phyloP scores from a whole-genome alignment of 768 basidiomycete genomes.

The Amanita pallidorosea region DNA sequence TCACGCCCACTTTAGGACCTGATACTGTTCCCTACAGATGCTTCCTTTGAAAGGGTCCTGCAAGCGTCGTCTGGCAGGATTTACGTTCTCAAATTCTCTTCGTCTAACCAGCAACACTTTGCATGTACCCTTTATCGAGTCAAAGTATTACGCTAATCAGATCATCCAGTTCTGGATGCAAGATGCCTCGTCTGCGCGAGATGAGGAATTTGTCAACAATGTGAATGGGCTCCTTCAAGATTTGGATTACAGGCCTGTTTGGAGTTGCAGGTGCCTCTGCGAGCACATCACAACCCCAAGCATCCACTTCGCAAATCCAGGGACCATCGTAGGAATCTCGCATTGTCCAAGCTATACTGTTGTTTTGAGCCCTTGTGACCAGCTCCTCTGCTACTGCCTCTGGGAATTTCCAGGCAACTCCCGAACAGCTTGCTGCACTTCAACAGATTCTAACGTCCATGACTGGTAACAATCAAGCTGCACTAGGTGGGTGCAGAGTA shows the following conservation, averaged over 20 bases:
- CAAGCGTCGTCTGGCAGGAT: conserved; percentile 58
- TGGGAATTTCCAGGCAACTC: conserved; percentile 30
- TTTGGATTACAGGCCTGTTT: conserved; percentile 49
- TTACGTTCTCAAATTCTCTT: conserved; percentile 86
- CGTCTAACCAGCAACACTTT: conserved; percentile 83
- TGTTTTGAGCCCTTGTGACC: conserved; percentile 8
- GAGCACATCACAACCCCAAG: conserved; percentile 31
- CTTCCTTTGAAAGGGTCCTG: conserved; percentile 64
- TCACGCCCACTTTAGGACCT: conserved; percentile 45
- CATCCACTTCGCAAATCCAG: conserved; percentile 27
- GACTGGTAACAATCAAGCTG: conserved; percentile 23
- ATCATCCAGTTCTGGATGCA: conserved; percentile 76
- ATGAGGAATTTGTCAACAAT: conserved; percentile 64
- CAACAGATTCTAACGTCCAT: conserved; percentile 43
- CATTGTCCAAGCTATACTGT: background rate
- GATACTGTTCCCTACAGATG: conserved; percentile 82
- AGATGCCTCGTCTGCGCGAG: conserved; percentile 59
- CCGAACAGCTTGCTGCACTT: conserved; percentile 61
- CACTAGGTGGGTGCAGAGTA: background rate
- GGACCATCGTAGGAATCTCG: conserved; percentile 23
- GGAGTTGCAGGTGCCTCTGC: conserved; percentile 31
- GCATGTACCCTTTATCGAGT: conserved; percentile 32
- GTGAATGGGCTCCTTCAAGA: conserved; percentile 63
- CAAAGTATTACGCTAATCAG: conserved; percentile 3
- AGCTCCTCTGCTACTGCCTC: conserved; percentile 10